Percentiles rank a stretch among this genome's conserved stretches.
phyloP scores from a whole-genome alignment of 805 yeast species.

The Candida pini region DNA sequence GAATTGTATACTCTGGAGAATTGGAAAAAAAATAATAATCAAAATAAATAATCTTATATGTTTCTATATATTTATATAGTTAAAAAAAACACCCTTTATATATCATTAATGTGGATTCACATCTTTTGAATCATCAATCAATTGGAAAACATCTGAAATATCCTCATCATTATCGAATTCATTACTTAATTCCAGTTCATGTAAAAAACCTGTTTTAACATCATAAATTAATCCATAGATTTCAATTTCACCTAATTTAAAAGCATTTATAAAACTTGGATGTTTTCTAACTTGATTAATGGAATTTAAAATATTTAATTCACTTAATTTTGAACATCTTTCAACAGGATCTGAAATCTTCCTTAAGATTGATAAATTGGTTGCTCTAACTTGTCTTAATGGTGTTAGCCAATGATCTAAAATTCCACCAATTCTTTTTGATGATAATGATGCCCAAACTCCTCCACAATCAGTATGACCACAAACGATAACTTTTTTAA shows the following conservation, averaged over 20 bases:
- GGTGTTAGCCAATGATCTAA: constrained; percentile 70
- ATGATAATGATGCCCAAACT: constrained; percentile 68
- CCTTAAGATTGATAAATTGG: constrained; percentile 45
- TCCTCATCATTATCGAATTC: constrained; percentile 18
- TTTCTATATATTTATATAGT: neutral
- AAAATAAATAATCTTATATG: neutral
- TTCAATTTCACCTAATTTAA: constrained; percentile 56
- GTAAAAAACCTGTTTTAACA: constrained; percentile 66
- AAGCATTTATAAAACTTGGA: constrained; percentile 63
- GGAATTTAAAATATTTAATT: constrained; percentile 70
- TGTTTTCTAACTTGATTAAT: constrained; percentile 60
- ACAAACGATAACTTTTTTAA: constrained; percentile 75
- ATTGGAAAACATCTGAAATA: constrained; percentile 23
- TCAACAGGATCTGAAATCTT: constrained; percentile 44
- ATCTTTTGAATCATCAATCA: constrained; percentile 13
- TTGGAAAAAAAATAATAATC: neutral
- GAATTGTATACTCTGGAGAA: constrained; percentile 1
- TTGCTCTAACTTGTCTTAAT: constrained; percentile 63
- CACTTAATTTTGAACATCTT: constrained; percentile 60
- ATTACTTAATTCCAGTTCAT: constrained; percentile 25
- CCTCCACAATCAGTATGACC: constrained; percentile 98
- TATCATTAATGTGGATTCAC: constrained; percentile 5
- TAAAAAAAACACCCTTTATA: neutral
- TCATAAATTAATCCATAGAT: constrained; percentile 83
- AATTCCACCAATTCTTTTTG: constrained; percentile 59